Conservation (phyloP, 129 eudicot species). For the Lactuca saligna region DNA sequence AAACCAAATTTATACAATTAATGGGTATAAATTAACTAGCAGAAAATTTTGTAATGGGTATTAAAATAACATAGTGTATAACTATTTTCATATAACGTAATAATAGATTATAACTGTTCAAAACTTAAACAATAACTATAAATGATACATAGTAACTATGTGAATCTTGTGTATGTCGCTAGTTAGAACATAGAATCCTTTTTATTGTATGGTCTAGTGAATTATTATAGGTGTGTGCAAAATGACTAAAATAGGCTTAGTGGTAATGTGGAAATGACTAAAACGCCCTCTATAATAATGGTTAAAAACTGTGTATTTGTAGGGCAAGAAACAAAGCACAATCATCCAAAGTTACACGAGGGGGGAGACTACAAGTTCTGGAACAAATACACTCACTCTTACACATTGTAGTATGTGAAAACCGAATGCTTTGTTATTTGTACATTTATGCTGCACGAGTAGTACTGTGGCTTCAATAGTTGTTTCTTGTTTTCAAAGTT, state of each 20-base stretch:
- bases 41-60: not conserved
- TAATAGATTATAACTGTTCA: not conserved
- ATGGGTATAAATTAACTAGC: not conserved
- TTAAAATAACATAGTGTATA: not conserved
- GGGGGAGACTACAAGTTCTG: constrained; percentile 21
- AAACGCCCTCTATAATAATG: not conserved
- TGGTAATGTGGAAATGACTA: not conserved
- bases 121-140: not conserved
- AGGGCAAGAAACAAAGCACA: constrained; percentile 32
- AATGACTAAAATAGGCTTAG: not conserved
- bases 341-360: constrained; percentile 35
- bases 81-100: not conserved
- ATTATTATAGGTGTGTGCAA: not conserved
- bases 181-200: not conserved
- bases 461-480: constrained; percentile 19
- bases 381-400: constrained; percentile 19
- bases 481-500: constrained; percentile 8
- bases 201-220: not conserved
- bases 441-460: constrained; percentile 28
- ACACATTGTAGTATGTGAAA: constrained; percentile 9
- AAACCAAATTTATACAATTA: not conserved
- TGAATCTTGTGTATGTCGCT: not conserved
- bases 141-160: not conserved
- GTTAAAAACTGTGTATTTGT: constrained; percentile 11
- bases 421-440: constrained; percentile 29